These are phyloP conservation scores for Podospora comata DNA, from an alignment of 495 filamentous ascomycete genomes.

Conservation along the genomic window DNA sequence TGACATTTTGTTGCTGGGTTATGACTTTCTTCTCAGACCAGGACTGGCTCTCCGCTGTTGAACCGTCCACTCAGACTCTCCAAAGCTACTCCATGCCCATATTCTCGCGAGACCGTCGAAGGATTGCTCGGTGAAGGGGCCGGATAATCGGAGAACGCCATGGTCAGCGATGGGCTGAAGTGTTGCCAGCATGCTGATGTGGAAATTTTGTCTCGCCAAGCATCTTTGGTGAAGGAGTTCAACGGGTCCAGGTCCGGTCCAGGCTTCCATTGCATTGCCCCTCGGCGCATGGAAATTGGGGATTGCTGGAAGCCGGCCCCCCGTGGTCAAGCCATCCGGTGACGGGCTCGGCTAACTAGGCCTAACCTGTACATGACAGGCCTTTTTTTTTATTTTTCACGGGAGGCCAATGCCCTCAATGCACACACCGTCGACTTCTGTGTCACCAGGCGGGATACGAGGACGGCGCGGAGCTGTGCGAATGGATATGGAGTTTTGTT, in stretches of 20 bases:
- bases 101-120: neutral
- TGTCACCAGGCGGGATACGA: neutral
- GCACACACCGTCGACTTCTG: neutral
- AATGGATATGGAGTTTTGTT: neutral
- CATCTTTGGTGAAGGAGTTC: neutral
- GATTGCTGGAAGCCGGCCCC: neutral
- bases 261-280: neutral
- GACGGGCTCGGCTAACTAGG: neutral
- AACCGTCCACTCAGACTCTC: neutral
- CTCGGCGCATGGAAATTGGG: neutral
- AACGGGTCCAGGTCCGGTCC: neutral
- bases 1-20: neutral
- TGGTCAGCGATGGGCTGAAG: neutral
- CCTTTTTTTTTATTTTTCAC: too few species aligned
- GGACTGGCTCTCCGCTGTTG: neutral
- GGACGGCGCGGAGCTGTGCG: neutral
- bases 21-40: neutral
- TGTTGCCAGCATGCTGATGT: neutral
- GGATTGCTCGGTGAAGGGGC: too few species aligned
- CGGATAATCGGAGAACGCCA: neutral
- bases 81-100: neutral
- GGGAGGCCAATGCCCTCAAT: neutral
- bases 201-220: neutral
- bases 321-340: neutral
- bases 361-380: too few species aligned